Evolutionary conservation across 2,329 filamentous ascomycete genomes (phyloP).

Genomic region (Dendrostoma leiphaemia): DNA sequence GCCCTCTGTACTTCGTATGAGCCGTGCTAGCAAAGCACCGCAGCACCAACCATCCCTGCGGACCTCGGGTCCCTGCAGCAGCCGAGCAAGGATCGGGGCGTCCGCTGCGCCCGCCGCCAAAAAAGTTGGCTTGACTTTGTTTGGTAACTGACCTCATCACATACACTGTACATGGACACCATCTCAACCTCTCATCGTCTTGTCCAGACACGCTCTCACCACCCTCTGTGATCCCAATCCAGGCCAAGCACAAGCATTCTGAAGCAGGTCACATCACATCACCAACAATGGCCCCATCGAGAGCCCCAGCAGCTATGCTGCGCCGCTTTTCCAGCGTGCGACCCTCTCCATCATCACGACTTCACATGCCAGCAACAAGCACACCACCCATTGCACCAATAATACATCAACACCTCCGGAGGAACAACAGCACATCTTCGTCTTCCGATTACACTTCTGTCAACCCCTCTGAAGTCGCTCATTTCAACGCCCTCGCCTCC

Average conservation of each 20-base stretch:
- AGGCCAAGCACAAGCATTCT: neutral
- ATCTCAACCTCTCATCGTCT: too few species aligned
- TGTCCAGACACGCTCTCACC: too few species aligned
- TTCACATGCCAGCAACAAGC: neutral
- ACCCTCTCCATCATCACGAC: neutral
- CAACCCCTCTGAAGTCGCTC: conserved; percentile 83
- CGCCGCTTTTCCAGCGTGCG: conserved; percentile 6
- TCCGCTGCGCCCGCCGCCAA: too few species aligned
- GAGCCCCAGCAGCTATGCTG: conserved; percentile 9
- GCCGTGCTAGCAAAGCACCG: too few species aligned
- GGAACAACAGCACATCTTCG: conserved; percentile 6
- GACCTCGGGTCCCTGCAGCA: too few species aligned
- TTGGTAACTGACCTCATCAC: conserved; percentile 4
- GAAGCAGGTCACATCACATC: neutral
- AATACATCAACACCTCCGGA: neutral
- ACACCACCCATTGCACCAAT: conserved; percentile 7
- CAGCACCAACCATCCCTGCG: too few species aligned
- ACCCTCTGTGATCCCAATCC: too few species aligned
- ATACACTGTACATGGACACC: too few species aligned
- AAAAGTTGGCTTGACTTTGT: too few species aligned
- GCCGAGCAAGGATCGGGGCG: too few species aligned
- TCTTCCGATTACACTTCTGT: conserved; percentile 61
- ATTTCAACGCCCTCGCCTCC: conserved; percentile 91
- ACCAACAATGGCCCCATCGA: conserved; percentile 16
- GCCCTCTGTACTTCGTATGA: too few species aligned